Evolutionary conservation across 768 basidiomycete species (phyloP).

Genomic region (Naematelia aurantialba): DNA sequence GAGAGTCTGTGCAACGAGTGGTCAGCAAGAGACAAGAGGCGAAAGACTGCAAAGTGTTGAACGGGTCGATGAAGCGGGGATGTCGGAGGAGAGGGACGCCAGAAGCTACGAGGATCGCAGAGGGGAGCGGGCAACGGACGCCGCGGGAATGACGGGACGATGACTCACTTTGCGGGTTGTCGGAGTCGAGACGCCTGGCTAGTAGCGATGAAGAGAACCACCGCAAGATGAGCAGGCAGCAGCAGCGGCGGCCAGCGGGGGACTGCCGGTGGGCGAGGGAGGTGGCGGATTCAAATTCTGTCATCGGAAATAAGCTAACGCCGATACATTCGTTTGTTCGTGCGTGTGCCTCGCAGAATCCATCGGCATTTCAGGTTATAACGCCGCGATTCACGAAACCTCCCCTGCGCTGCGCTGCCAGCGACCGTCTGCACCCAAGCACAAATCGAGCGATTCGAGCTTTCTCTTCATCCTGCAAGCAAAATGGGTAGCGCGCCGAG

Average conservation of each 20-base stretch:
- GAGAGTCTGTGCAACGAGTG: conserved; percentile 5
- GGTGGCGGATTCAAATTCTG: conserved; percentile 3
- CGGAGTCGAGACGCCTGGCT: too few species aligned
- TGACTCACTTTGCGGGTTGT: too few species aligned
- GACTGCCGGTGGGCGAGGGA: conserved; percentile 1
- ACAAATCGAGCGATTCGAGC: not conserved
- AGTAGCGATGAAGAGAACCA: not conserved
- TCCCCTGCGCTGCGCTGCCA: not conserved
- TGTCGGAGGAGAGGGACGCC: too few species aligned
- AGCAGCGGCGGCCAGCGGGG: not conserved
- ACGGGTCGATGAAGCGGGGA: too few species aligned
- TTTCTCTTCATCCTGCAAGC: conserved; percentile 17
- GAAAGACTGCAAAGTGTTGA: not conserved
- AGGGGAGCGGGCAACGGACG: too few species aligned
- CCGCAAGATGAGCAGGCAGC: too few species aligned
- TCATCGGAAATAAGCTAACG: not conserved
- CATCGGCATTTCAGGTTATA: not conserved
- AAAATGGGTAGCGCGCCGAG: conserved; percentile 48
- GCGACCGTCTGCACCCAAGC: not conserved
- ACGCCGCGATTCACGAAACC: conserved; percentile 17
- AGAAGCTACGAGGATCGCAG: too few species aligned
- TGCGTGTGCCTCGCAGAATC: not conserved
- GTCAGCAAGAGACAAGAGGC: conserved; percentile 11
- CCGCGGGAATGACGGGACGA: too few species aligned
- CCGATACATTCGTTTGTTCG: not conserved